Conservation (phyloP, 2,329 filamentous ascomycete genomes). For the Cercospora citrullina region DNA sequence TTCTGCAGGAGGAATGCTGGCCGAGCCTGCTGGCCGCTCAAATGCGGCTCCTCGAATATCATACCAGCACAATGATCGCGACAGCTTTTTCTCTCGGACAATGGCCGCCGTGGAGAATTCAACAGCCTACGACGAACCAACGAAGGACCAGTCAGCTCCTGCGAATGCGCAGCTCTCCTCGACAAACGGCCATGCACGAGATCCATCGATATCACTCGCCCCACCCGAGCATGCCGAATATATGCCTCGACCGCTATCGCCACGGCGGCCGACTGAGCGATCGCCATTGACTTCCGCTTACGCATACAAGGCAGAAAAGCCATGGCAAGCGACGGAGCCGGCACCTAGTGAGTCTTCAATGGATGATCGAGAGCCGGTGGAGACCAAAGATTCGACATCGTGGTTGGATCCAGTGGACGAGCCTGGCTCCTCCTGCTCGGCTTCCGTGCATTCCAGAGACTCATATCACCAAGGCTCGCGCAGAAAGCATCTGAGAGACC, state of each 20-base stretch:
- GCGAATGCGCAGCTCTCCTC: slow-evolving; percentile 14
- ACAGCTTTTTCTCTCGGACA: slow-evolving; percentile 36
- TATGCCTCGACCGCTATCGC: slow-evolving; percentile 71
- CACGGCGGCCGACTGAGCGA: slow-evolving; percentile 53
- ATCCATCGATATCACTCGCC: slow-evolving; percentile 29
- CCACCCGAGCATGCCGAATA: slow-evolving; percentile 49
- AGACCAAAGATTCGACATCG: slow-evolving; percentile 35
- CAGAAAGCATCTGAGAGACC: slow-evolving; percentile 67
- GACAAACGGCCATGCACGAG: slow-evolving; percentile 13
- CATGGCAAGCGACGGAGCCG: slow-evolving; percentile 23
- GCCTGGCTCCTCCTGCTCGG: slow-evolving; percentile 74
- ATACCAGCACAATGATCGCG: slow-evolving; percentile 29
- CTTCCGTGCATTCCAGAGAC: slow-evolving; percentile 67
- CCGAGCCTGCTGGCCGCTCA: slow-evolving; percentile 33
- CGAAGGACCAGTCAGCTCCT: slow-evolving; percentile 11
- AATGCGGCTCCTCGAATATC: slow-evolving; percentile 45
- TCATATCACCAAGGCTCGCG: slow-evolving; percentile 69
- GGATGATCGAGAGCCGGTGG: slow-evolving; percentile 19
- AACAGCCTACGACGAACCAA: slow-evolving; percentile 1
- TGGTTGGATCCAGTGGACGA: slow-evolving; percentile 67
- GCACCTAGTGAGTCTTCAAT: not conserved
- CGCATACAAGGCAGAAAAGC: slow-evolving; percentile 19
- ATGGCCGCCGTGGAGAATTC: slow-evolving; percentile 33
- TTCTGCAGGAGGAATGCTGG: not conserved
- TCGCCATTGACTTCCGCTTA: slow-evolving; percentile 45